phyloP scores from a whole-genome alignment of 2,329 filamentous ascomycete species.

The Ophiostoma tasmaniense region DNA sequence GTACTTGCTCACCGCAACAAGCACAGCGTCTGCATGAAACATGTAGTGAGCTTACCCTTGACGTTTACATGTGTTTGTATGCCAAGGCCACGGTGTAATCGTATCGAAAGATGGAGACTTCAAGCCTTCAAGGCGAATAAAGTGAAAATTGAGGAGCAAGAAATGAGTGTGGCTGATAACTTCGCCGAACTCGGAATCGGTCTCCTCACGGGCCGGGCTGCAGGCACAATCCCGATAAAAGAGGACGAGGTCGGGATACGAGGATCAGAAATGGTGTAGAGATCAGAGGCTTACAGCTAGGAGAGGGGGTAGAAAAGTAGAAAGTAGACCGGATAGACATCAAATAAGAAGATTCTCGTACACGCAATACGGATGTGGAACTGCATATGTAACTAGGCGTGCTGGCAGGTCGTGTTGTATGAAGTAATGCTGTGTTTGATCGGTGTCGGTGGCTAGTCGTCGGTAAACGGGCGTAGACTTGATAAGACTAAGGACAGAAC shows the following conservation, averaged over 20 bases:
- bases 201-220: neutral
- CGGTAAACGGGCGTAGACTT: neutral
- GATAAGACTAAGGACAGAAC: neutral
- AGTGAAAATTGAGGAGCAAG: neutral
- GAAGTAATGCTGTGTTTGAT: neutral
- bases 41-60: neutral
- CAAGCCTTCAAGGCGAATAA: neutral
- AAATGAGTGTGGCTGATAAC: neutral
- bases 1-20: neutral
- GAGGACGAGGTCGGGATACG: neutral
- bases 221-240: neutral
- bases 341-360: neutral
- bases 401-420: neutral
- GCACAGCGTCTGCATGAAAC: neutral
- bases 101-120: neutral
- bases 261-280: neutral
- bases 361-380: neutral
- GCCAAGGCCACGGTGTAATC: neutral
- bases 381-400: neutral
- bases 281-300: neutral
- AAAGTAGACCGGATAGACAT: too few species aligned
- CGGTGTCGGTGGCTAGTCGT: neutral
- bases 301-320: neutral
- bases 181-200: neutral
- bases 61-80: neutral